Percentiles rank a stretch among this genome's conserved stretches.
phyloP scores from a whole-genome alignment of 495 filamentous ascomycete genomes.

The Jackrogersella multiformis region DNA sequence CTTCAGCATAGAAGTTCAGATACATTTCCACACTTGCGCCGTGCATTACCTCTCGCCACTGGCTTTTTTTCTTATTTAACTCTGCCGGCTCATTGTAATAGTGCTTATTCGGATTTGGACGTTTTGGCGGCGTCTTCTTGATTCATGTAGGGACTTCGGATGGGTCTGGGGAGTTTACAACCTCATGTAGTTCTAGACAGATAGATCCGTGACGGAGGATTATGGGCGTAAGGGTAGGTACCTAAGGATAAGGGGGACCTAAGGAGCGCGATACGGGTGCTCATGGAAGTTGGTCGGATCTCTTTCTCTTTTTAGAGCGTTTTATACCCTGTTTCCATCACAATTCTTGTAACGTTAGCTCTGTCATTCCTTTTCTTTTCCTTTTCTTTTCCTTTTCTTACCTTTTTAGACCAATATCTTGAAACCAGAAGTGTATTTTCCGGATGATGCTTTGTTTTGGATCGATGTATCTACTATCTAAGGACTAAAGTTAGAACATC shows the following conservation, averaged over 20 bases:
- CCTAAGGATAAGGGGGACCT: background rate
- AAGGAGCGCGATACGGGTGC: background rate
- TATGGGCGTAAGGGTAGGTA: background rate
- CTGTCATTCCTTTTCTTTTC: background rate
- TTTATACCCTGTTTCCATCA: slow-evolving; percentile 39
- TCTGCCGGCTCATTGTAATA: no score
- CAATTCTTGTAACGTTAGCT: slow-evolving; percentile 33
- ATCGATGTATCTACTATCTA: background rate
- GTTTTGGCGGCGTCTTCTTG: background rate
- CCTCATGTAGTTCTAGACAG: background rate
- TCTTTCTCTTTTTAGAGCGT: slow-evolving; percentile 25
- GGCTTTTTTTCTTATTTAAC: background rate
- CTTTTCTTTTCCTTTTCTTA: slow-evolving; percentile 5
- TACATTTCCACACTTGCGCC: background rate
- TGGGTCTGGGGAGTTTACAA: slow-evolving; percentile 5
- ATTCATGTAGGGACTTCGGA: background rate
- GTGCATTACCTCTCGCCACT: background rate
- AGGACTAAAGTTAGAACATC: background rate
- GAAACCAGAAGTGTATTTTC: slow-evolving; percentile 22
- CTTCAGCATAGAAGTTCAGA: background rate
- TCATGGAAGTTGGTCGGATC: background rate
- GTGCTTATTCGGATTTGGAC: background rate
- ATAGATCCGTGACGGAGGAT: background rate
- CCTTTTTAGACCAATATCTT: slow-evolving; percentile 32
- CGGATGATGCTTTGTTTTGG: slow-evolving; percentile 5